Base-by-base conservation (phyloP, 345 rosid species). In the Laguncularia racemosa region DNA sequence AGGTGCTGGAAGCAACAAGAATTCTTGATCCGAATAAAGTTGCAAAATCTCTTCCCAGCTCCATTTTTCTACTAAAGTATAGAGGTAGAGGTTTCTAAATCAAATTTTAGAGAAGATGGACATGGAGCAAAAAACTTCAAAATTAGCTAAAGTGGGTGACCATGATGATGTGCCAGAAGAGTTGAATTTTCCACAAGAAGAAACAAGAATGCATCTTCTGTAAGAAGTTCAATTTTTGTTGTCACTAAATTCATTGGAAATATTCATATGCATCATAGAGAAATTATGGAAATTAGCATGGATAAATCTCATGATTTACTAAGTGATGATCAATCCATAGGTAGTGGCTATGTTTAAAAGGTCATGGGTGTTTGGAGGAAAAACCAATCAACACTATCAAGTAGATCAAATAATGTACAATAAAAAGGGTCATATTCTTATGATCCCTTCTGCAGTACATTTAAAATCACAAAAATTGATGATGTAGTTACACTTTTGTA, bases 1-100 rank as follows among this genome's bases (percentile, higher is more conserved):
- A 49, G 47, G 61, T 71, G 28, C 52, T 71, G 61, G 78, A 76
- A 65, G 75, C 68, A 53, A 55, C 63, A 16, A 50, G 68, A 5
- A 54, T 53, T 53, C 65, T 70, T 59, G 52, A 55, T 45, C 72
- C 71, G 50, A 74, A 60, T 48, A 51, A 58, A 60, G 67, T 50
- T 50, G 65, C 62, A 53, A 23, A 53, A 54, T 62, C 68, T 18
- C 64, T 60, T 55, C 70, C 64, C 1, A 21, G 66, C 55, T 64
- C 76, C 3, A 44, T 62, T 18, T 53, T 20, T 52, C 52, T 17
- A 62, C 63, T 57, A 59, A 52, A 51, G 59, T 55, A 52, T 61
- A 54, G 73, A 48, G 53, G 60, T 44, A 19, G 64, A 44, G 48
- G 53, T n/a, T 49, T 46, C 64, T 67, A 57, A 65, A 51, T 69